Evolutionary conservation across 1,139 yeast genomes (phyloP), one percentile per base, ranked within the genome.

Genomic region (Geotrichum cucujoidarum): DNA sequence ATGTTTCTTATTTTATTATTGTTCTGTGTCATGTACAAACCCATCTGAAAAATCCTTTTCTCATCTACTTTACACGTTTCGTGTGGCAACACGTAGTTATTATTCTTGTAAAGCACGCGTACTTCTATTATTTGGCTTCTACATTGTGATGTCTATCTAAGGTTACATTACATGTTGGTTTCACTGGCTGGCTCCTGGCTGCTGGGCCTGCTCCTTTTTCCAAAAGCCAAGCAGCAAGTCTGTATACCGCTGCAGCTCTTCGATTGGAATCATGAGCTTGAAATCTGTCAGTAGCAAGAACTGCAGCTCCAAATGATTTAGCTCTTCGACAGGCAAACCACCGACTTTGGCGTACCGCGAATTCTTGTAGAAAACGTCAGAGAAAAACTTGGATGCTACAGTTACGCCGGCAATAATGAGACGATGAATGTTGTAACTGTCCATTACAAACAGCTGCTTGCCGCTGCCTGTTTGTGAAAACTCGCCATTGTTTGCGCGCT

Each of bases 301-400:
- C 64, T 90, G 97, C 47, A 92, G 71, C 66, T 92, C 99, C 57
- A 92, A 73, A 67, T 88, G 92, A 63, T 94, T 92, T 61, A 92
- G 75, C 63, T 92, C 99, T 51, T 89, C 96, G 49, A 90, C 75
- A 8, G 97, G 96, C 50, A 92, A 75, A 1, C 99, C 99, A 7
- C 99, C 98, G 37, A 92, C 97, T 66, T 92, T 88, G 20, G 98
- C 97, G 65, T 92, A 92, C 55, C 98, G 77, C 48, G 95, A 82
- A 67, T 94, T 92, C 62, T 94, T 92, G 73, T 94, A 92, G 64
- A 92, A 94, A 46, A 92, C 89, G 67, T 92, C 99, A 58, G 95
- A 83, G 66, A 90, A 90, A 66, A 92, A 94, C 70, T 92, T 92
- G 38, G 95, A 85, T 21, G 95, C 88, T 20, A 92, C 97, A 0